These are phyloP conservation scores for Alternaria viburni DNA, from an alignment of 2,329 filamentous ascomycete genomes.

Conservation along the genomic window DNA sequence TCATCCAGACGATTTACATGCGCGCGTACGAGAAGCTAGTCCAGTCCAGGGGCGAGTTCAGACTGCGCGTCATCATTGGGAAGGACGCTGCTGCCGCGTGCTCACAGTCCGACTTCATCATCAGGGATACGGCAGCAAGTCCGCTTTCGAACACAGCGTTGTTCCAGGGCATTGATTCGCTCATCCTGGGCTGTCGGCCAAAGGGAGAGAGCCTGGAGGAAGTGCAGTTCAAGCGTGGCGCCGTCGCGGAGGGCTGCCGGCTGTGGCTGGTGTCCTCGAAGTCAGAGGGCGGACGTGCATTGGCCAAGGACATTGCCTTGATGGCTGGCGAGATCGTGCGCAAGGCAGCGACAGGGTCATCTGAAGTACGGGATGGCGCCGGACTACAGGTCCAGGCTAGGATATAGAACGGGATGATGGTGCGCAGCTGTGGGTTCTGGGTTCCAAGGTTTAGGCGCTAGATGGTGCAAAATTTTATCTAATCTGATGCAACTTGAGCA, in stretches of 20 bases:
- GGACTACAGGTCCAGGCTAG: conserved; percentile 38
- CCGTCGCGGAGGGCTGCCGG: conserved; percentile 34
- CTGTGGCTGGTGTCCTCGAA: conserved; percentile 44
- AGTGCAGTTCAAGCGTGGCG: conserved; percentile 46
- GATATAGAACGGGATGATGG: conserved; percentile 26
- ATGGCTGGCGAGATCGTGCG: conserved; percentile 43
- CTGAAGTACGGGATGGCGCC: conserved; percentile 19
- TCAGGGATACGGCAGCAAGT: conserved; percentile 31
- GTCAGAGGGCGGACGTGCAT: conserved; percentile 41
- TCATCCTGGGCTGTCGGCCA: conserved; percentile 44
- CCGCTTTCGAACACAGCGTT: conserved; percentile 26
- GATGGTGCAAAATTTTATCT: conserved; percentile 40
- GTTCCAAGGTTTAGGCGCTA: conserved; percentile 4
- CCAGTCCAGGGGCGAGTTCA: conserved; percentile 39
- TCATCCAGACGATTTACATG: conserved; percentile 43
- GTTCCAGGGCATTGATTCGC: conserved; percentile 39
- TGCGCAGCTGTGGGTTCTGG: conserved; percentile 3
- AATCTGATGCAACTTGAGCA: conserved; percentile 30
- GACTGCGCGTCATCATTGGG: conserved; percentile 35
- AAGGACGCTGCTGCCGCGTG: conserved; percentile 33
- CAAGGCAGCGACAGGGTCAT: conserved; percentile 23
- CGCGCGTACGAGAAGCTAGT: conserved; percentile 47
- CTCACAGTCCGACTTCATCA: conserved; percentile 37
- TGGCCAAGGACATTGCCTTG: conserved; percentile 45
- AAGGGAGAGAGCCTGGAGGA: conserved; percentile 47